Base-by-base conservation (phyloP, 106 monocot species). In the Vanilla planifolia region DNA sequence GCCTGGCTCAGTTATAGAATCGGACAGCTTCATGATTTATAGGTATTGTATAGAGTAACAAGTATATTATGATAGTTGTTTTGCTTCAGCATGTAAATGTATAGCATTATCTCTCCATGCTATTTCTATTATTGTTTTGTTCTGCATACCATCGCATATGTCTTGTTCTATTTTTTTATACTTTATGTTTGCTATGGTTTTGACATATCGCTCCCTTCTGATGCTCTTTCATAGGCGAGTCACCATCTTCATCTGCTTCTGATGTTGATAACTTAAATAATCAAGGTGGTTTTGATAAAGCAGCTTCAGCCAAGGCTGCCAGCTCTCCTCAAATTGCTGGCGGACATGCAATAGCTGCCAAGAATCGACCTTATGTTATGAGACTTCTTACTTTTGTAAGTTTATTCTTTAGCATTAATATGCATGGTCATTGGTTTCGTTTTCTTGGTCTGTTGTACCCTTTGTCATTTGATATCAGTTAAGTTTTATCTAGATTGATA, bases 211-310 rank as follows among this genome's bases (percentile, higher is more conserved):
- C 34, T 35, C 14, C 6, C 27, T 29, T 53, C 6, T 48, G 19
- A 59, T 65, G 41, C 28, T 64, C 64, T n/a, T 40, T 68, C 61
- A 40, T 79, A 98, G 96, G 96, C 69, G 96, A 98, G 51, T 98
- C 96, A 46, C 96, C 96, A 56, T 98, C 96, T 1, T 98, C 96
- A 42, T 98, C 96, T 67, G 87, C 91, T 43, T 98, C 96, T 10
- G 96, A 98, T 75, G 51, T 98, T 75, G 91, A 98, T 70, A 98
- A 91, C 59, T 65, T 91, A 50, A 87, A 91, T 43, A 91, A 88
- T 61, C 77, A 72, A 47, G 69, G 67, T 48, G 68, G 61, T 26
- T 22, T 80, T 46, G 79, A 79, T 50, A 95, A 86, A 73, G 60
- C 63, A 59, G 59, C 78, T 71, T 63, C 65, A 33, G 63, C 57